Conservation (phyloP, 2,329 filamentous ascomycete genomes). For the Periconia digitata region DNA sequence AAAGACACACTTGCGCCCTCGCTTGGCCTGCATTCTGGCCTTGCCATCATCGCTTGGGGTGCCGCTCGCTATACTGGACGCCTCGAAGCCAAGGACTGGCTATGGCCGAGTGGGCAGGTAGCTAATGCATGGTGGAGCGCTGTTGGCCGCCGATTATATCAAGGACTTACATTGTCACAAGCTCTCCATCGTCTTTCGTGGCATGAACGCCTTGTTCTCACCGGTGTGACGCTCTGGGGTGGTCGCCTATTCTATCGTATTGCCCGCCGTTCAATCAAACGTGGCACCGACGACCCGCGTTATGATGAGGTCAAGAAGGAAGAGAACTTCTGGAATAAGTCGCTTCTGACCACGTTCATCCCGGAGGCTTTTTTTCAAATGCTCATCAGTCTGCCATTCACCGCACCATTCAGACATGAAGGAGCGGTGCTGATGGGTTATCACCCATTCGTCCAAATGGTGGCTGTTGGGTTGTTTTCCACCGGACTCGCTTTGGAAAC, state of each 20-base stretch:
- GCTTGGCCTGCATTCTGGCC: conserved; percentile 55
- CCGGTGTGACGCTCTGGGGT: conserved; percentile 61
- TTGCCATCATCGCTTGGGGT: conserved; percentile 56
- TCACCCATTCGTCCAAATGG: conserved; percentile 39
- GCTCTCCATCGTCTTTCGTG: conserved; percentile 55
- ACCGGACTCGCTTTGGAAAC: conserved; percentile 60
- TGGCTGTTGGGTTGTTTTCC: conserved; percentile 58
- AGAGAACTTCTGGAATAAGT: conserved; percentile 59
- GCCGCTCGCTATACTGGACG: conserved; percentile 55
- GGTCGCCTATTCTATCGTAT: conserved; percentile 59
- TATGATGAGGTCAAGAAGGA: conserved; percentile 57
- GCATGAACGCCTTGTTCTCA: conserved; percentile 58
- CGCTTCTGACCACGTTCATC: conserved; percentile 57
- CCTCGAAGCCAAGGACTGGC: conserved; percentile 63
- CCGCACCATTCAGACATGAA: conserved; percentile 55
- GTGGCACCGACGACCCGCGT: conserved; percentile 58
- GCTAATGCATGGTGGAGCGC: conserved; percentile 64
- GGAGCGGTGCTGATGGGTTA: conserved; percentile 41
- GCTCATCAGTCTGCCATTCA: conserved; percentile 60
- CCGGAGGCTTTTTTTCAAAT: conserved; percentile 61
- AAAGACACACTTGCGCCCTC: conserved; percentile 58
- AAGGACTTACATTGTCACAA: conserved; percentile 49
- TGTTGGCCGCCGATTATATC: conserved; percentile 54
- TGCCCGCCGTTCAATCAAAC: conserved; percentile 50
- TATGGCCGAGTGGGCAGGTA: conserved; percentile 59